Percentiles rank a stretch among this genome's conserved stretches.
Evolutionary conservation across 768 basidiomycete genomes (phyloP).

Genomic region (Vishniacozyma victoriae): DNA sequence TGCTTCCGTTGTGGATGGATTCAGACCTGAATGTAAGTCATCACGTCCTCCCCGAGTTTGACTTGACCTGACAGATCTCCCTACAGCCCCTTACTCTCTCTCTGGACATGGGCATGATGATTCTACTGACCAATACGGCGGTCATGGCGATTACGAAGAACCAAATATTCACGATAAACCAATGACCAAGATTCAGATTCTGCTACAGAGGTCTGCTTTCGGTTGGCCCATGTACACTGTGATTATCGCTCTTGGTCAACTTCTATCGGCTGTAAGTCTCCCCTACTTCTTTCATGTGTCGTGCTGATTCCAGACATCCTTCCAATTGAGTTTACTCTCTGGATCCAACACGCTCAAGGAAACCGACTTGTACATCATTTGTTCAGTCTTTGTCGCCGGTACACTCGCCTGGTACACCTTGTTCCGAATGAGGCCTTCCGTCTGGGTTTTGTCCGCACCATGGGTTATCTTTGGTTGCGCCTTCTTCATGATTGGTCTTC

Average conservation of each 20-base stretch:
- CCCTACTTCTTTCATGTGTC: neutral
- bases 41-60: neutral
- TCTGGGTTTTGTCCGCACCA: conserved; percentile 76
- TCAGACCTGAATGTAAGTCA: conserved; percentile 66
- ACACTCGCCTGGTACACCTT: conserved; percentile 84
- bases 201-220: conserved; percentile 68
- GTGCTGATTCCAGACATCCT: conserved; percentile 53
- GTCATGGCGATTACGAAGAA: conserved; percentile 26
- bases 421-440: conserved; percentile 80
- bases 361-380: conserved; percentile 82
- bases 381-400: conserved; percentile 75
- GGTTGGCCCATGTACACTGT: conserved; percentile 92
- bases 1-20: conserved; percentile 44
- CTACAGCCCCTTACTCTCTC: conserved; percentile 37
- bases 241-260: conserved; percentile 77
- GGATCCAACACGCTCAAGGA: conserved; percentile 78
- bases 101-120: conserved; percentile 39
- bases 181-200: conserved; percentile 79
- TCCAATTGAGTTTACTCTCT: conserved; percentile 85
- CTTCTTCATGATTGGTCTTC: conserved; percentile 85
- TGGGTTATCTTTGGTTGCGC: conserved; percentile 89
- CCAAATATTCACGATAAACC: conserved; percentile 54
- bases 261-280: conserved; percentile 44
- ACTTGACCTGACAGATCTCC: conserved; percentile 13
- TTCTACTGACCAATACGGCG: conserved; percentile 36